Conservation (phyloP, 306 rosid genomes). For the Cucurbita pepo region DNA sequence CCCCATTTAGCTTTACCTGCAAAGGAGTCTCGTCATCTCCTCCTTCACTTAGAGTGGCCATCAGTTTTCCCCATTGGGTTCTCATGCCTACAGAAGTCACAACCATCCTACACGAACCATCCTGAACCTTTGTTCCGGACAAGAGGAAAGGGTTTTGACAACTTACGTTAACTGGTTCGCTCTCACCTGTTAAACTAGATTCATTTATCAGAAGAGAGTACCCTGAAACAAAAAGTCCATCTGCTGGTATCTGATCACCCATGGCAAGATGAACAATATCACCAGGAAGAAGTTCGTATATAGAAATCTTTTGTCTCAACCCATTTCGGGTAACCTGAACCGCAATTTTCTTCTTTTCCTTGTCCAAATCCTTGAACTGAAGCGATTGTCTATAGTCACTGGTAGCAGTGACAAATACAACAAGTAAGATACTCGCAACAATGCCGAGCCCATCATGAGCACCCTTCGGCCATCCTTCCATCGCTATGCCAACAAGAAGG, state of each 20-base stretch:
- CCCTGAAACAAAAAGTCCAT: slow-evolving; percentile 79
- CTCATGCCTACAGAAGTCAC: slow-evolving; percentile 99
- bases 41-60: slow-evolving; percentile 96
- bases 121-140: slow-evolving; percentile 96
- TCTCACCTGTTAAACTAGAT: slow-evolving; percentile 96
- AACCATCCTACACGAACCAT: slow-evolving; percentile 94
- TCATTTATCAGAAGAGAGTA: slow-evolving; percentile 78
- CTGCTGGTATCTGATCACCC: slow-evolving; percentile 98
- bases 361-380: slow-evolving; percentile 94
- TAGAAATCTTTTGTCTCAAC: slow-evolving; percentile 78
- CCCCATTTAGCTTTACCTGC: slow-evolving; percentile 98
- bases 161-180: slow-evolving; percentile 74
- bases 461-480: slow-evolving; percentile 99
- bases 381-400: slow-evolving; percentile 89
- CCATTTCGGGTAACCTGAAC: slow-evolving; percentile 76
- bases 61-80: slow-evolving; percentile 95
- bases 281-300: slow-evolving; percentile 87
- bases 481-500: slow-evolving; percentile 60
- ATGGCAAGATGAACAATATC: slow-evolving; percentile 80
- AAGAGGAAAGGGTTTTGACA: slow-evolving; percentile 62
- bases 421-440: slow-evolving; percentile 96
- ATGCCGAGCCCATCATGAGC: slow-evolving; percentile 98
- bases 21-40: slow-evolving; percentile 98
- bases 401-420: slow-evolving; percentile 87
- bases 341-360: slow-evolving; percentile 80